These are phyloP conservation scores for Periconia sp. DNA, from an alignment of 2,329 filamentous ascomycete genomes.

Conservation along the genomic window DNA sequence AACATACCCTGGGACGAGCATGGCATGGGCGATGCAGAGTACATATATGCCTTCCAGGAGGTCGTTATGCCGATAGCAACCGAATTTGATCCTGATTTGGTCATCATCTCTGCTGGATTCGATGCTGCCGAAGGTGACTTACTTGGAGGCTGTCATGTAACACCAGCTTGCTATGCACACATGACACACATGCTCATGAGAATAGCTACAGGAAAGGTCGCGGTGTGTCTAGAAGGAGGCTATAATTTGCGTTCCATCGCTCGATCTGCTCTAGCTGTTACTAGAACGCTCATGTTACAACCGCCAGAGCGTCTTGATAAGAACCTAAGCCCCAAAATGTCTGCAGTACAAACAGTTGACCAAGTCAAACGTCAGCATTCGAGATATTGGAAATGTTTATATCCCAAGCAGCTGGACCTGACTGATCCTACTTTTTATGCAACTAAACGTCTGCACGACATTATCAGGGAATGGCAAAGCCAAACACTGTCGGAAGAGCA, in stretches of 20 bases:
- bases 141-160: slow-evolving; percentile 88
- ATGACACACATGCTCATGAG: slow-evolving; percentile 99
- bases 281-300: slow-evolving; percentile 91
- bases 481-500: slow-evolving; percentile 70
- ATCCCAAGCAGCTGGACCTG: slow-evolving; percentile 58
- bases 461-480: slow-evolving; percentile 76
- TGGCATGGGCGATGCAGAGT: slow-evolving; percentile 93
- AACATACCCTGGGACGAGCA: slow-evolving; percentile 70
- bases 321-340: slow-evolving; percentile 50
- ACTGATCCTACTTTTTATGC: slow-evolving; percentile 29
- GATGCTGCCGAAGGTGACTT: slow-evolving; percentile 94
- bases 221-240: slow-evolving; percentile 91
- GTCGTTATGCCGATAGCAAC: slow-evolving; percentile 94
- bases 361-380: slow-evolving; percentile 62
- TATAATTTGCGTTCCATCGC: slow-evolving; percentile 95
- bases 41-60: slow-evolving; percentile 93
- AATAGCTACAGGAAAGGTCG: slow-evolving; percentile 82
- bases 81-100: slow-evolving; percentile 91
- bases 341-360: slow-evolving; percentile 58
- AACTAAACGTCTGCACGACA: slow-evolving; percentile 69
- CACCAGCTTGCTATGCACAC: slow-evolving; percentile 88
- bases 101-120: slow-evolving; percentile 94
- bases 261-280: slow-evolving; percentile 86
- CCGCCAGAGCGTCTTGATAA: slow-evolving; percentile 66
- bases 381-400: slow-evolving; percentile 84